Conservation (phyloP, 2,329 filamentous ascomycete species). For the Neofusicoccum kwambonambiense region DNA sequence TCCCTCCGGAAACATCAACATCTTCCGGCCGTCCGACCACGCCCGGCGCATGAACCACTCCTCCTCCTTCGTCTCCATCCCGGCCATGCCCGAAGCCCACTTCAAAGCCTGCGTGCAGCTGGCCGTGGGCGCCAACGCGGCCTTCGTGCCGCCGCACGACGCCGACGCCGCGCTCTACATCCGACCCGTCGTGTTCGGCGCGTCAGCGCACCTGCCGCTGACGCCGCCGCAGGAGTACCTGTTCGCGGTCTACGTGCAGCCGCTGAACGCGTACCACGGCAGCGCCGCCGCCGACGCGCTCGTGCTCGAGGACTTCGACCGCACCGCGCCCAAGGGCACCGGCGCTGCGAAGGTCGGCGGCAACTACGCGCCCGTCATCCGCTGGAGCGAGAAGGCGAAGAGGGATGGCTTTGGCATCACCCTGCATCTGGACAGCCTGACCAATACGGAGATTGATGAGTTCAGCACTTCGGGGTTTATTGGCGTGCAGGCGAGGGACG, state of each 20-base stretch:
- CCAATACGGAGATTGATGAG: conserved; percentile 35
- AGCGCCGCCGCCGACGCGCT: conserved; percentile 27
- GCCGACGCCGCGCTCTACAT: conserved; percentile 35
- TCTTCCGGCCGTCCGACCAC: conserved; percentile 35
- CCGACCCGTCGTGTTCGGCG: conserved; percentile 35
- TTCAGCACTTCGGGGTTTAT: conserved; percentile 37
- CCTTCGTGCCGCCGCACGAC: conserved; percentile 28
- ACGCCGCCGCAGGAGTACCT: conserved; percentile 27
- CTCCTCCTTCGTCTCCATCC: conserved; percentile 31
- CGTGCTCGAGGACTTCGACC: conserved; percentile 37
- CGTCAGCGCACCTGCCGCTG: conserved; percentile 26
- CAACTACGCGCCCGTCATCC: conserved; percentile 39
- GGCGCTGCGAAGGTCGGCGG: conserved; percentile 38
- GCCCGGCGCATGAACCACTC: conserved; percentile 31
- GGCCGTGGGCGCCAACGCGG: conserved; percentile 28
- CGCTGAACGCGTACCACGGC: conserved; percentile 29
- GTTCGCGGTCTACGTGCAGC: conserved; percentile 34
- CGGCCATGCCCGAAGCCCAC: conserved; percentile 28
- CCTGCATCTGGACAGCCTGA: conserved; percentile 35
- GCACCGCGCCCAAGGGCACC: conserved; percentile 34
- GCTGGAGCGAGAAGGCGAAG: conserved; percentile 31
- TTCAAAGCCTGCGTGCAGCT: conserved; percentile 29
- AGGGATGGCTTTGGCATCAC: conserved; percentile 33
- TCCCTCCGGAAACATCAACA: conserved; percentile 26
- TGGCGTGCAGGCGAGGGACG: conserved; percentile 26